phyloP scores from a whole-genome alignment of 1,284 basidiomycete species.

The Agroathelia rolfsii region DNA sequence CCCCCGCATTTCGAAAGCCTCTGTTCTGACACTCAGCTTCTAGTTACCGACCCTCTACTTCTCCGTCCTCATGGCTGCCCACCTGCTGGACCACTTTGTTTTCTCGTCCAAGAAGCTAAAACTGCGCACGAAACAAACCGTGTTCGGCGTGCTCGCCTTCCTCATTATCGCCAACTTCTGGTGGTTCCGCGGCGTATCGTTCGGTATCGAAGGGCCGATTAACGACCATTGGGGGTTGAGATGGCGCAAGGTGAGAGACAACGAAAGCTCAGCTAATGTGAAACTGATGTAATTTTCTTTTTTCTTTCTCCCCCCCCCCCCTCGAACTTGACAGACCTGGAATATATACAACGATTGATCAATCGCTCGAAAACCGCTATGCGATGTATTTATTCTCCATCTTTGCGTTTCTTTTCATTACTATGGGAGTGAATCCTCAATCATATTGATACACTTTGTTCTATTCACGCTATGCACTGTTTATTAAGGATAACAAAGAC shows the following conservation, averaged over 20 bases:
- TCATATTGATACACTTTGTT: too few relatives aligned
- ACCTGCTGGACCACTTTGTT: conserved; percentile 87
- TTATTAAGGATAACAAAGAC: too few relatives aligned
- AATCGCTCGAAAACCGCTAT: too few relatives aligned
- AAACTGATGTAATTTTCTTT: conserved; percentile 9
- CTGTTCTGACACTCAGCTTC: neutral
- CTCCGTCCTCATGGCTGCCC: conserved; percentile 84
- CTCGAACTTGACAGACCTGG: conserved; percentile 23
- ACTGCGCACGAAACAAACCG: conserved; percentile 55
- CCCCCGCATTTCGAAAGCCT: conserved; percentile 1
- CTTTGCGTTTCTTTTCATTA: too few relatives aligned
- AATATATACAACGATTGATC: conserved; percentile 36
- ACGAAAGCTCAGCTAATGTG: too few relatives aligned
- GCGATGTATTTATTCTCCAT: too few relatives aligned
- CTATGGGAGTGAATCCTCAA: too few relatives aligned
- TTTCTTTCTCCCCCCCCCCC: neutral
- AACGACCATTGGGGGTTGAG: conserved; percentile 67
- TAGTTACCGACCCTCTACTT: conserved; percentile 95
- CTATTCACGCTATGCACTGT: too few relatives aligned
- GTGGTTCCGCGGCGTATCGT: conserved; percentile 89
- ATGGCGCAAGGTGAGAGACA: conserved; percentile 79
- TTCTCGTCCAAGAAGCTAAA: conserved; percentile 66
- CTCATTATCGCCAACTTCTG: conserved; percentile 76
- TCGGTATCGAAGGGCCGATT: conserved; percentile 83
- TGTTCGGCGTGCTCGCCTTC: conserved; percentile 54